Evolutionary conservation across 176 grass and related monocot species (phyloP).

Genomic region (Thalia dealbata): DNA sequence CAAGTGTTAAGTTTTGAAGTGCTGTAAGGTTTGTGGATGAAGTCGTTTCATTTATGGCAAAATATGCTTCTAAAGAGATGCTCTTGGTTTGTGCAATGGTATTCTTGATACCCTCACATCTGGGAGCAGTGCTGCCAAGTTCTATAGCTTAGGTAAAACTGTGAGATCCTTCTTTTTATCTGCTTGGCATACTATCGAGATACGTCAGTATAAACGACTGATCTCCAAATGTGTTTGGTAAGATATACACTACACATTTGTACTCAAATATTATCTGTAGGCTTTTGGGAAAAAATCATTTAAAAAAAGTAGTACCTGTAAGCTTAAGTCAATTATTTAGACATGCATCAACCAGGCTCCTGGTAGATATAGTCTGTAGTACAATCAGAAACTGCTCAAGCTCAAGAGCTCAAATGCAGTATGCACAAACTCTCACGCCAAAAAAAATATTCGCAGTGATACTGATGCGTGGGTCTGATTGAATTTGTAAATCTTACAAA

Average conservation of each 20-base stretch:
- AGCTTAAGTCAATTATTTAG: background rate
- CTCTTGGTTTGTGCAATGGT: background rate
- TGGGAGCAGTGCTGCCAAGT: background rate
- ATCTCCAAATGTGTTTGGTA: background rate
- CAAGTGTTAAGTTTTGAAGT: background rate
- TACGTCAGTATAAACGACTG: background rate
- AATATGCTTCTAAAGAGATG: background rate
- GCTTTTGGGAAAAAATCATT: background rate
- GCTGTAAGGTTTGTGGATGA: background rate
- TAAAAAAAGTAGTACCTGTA: background rate
- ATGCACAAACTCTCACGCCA: no score
- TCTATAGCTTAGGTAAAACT: background rate
- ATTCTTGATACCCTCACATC: background rate
- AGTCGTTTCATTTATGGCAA: background rate
- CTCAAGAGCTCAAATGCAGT: background rate
- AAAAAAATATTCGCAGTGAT: background rate
- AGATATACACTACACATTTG: background rate
- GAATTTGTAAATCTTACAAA: background rate
- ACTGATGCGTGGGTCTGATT: no score
- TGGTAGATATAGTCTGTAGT: background rate
- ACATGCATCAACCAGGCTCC: background rate
- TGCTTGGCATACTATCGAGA: background rate
- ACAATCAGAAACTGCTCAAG: background rate
- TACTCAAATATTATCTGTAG: background rate
- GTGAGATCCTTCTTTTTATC: background rate